Conservation (phyloP, 2,329 filamentous ascomycete genomes). For the Pseudogymnoascus sp. region DNA sequence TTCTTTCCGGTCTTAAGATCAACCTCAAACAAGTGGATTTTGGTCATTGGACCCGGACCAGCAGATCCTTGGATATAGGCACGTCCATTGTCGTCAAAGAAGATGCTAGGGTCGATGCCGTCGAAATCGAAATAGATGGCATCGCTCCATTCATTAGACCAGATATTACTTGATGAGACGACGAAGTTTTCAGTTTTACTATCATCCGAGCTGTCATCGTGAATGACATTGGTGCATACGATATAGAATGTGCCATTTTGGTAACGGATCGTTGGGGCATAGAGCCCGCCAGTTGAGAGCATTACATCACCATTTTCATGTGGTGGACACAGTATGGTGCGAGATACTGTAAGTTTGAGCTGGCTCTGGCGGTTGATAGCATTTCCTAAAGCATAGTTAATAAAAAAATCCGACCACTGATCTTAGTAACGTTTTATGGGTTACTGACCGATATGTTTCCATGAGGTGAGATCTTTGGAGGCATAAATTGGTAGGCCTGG, state of each 20-base stretch:
- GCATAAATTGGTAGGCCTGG: conserved; percentile 40
- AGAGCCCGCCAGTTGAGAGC: conserved; percentile 29
- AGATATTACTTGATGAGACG: background rate
- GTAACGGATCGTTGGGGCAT: conserved; percentile 31
- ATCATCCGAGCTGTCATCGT: background rate
- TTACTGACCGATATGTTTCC: background rate
- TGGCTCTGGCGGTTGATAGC: background rate
- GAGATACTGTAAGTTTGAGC: background rate
- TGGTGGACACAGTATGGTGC: background rate
- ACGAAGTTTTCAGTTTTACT: background rate
- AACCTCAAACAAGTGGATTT: background rate
- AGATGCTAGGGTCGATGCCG: background rate
- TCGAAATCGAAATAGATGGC: background rate
- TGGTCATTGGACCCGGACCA: background rate
- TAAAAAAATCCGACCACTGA: background rate
- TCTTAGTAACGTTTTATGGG: background rate
- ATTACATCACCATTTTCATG: conserved; percentile 14
- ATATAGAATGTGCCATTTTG: conserved; percentile 14
- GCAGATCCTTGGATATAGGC: background rate
- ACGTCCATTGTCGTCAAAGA: background rate
- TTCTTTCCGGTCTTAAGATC: background rate
- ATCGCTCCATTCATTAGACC: background rate
- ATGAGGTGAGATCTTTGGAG: conserved; percentile 27
- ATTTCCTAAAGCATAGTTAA: background rate
- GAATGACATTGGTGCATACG: background rate